Base-by-base conservation (phyloP, 202 grass and related monocot genomes). In the Schoenoplectus tabernaemontani region DNA sequence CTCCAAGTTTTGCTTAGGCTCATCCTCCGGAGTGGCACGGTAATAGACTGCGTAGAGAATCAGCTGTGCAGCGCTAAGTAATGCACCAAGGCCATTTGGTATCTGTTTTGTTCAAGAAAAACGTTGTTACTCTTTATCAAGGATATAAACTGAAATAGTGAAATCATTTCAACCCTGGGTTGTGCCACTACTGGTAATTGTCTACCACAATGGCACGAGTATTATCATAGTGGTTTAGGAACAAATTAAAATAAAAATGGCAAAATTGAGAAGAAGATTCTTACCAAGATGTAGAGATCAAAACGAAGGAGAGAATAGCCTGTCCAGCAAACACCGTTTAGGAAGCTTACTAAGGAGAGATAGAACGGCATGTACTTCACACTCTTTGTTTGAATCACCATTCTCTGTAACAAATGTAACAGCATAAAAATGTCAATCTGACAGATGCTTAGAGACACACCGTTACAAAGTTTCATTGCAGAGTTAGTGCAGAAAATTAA, bases 361-460 rank as follows among this genome's bases (percentile, higher is more conserved):
- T 42, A 73, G 64, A 93, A 90, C 0, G 90, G 87, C 90, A 93
- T 93, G 80, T 87, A 93, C 83, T 87, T 42, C 9, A 93, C 87
- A n/a, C 88, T 91, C 64, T 86, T 88, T 11, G 85, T 86, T 11
- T 37, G 77, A 36, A 96, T 83, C 46, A 96, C 93, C 16, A 83
- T 59, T 23, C 16, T 68, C 87, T 96, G 81, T 60, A 17, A n/a
- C 7, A n/a, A n/a, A n/a, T n/a, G n/a, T n/a, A n/a, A 51, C 9
- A 51, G 47, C 0, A 13, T 13, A 51, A 51, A 0, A 15, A 51
- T 51, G 13, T 51, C 9, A 51, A n/a, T n/a, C n/a, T n/a, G n/a
- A n/a, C n/a, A n/a, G n/a, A n/a, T n/a, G n/a, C n/a, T n/a, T n/a
- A n/a, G n/a, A n/a, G n/a, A n/a, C n/a, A n/a, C n/a, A n/a, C n/a